These are phyloP conservation scores for Aspergillus alliaceus DNA, from an alignment of 2,329 filamentous ascomycete species.

Conservation along the genomic window DNA sequence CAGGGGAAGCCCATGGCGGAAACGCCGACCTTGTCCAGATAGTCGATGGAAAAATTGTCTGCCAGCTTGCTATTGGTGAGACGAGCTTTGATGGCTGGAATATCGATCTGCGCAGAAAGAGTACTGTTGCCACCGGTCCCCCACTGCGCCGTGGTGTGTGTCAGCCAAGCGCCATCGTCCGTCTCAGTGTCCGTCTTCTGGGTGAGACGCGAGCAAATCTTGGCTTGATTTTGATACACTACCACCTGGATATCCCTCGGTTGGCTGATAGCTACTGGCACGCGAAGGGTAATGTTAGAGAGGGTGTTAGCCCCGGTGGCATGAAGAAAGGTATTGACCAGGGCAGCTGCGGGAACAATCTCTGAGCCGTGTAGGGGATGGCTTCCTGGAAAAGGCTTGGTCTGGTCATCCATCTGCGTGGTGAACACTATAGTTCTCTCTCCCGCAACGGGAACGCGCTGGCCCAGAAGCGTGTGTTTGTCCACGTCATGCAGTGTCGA, in stretches of 20 bases:
- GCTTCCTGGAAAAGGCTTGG: slow-evolving; percentile 43
- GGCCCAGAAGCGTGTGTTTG: slow-evolving; percentile 36
- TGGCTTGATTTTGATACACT: slow-evolving; percentile 29
- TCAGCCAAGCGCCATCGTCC: slow-evolving; percentile 9
- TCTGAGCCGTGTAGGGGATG: slow-evolving; percentile 45
- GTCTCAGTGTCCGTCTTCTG: neutral
- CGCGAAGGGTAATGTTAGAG: slow-evolving; percentile 29
- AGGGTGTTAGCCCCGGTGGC: slow-evolving; percentile 31
- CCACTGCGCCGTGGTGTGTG: slow-evolving; percentile 15
- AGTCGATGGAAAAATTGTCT: slow-evolving; percentile 39
- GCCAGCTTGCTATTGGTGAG: slow-evolving; percentile 26
- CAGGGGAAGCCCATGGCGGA: slow-evolving; percentile 45
- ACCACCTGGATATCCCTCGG: slow-evolving; percentile 41
- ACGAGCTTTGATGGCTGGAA: slow-evolving; percentile 26
- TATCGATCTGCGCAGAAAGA: neutral
- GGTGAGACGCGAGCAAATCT: slow-evolving; percentile 36
- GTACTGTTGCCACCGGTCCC: neutral
- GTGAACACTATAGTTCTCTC: slow-evolving; percentile 32
- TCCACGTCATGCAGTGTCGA: slow-evolving; percentile 36
- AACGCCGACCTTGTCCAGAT: slow-evolving; percentile 42
- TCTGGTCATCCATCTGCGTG: slow-evolving; percentile 37
- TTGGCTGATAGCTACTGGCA: slow-evolving; percentile 38
- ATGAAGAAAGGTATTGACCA: slow-evolving; percentile 43
- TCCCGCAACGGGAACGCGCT: slow-evolving; percentile 27
- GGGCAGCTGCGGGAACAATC: slow-evolving; percentile 45